A percentile compares a stretch with the other conserved stretches of the same genome.
phyloP scores from a whole-genome alignment of 441 rosid species.

The Raphanus hybrid region DNA sequence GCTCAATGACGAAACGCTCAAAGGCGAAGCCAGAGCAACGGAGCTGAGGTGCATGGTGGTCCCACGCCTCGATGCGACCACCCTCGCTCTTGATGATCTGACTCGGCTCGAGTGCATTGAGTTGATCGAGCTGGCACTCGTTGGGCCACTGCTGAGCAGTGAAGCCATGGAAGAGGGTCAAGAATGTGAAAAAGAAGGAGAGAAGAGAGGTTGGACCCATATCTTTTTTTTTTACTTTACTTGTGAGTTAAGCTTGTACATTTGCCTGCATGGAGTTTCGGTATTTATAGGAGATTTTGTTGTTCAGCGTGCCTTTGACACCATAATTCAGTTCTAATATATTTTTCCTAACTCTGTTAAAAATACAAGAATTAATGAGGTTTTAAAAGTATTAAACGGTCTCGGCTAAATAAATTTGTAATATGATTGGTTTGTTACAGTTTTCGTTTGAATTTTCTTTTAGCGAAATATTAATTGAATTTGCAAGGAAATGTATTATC shows the following conservation, averaged over 20 bases:
- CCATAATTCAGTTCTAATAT: neutral
- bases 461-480: neutral
- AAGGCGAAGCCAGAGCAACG: constrained; percentile 50
- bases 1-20: constrained; percentile 46
- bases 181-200: constrained; percentile 46
- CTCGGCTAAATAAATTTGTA: too few species aligned
- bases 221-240: neutral
- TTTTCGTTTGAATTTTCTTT: neutral
- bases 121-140: constrained; percentile 61
- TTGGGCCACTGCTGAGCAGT: constrained; percentile 44
- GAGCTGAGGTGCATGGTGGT: constrained; percentile 45
- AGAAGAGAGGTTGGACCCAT: constrained; percentile 46
- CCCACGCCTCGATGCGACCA: constrained; percentile 50
- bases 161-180: constrained; percentile 56
- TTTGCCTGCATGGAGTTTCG: neutral
- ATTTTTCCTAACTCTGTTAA: neutral
- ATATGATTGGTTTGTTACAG: neutral
- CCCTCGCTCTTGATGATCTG: constrained; percentile 47
- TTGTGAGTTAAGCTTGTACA: constrained; percentile 21
- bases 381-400: too few species aligned
- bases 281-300: constrained; percentile 43
- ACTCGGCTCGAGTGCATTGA: constrained; percentile 57
- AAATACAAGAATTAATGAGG: too few species aligned
- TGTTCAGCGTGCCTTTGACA: neutral
- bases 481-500: neutral